phyloP scores from a whole-genome alignment of 495 filamentous ascomycete genomes.

The Talaromyces nanjingensis region DNA sequence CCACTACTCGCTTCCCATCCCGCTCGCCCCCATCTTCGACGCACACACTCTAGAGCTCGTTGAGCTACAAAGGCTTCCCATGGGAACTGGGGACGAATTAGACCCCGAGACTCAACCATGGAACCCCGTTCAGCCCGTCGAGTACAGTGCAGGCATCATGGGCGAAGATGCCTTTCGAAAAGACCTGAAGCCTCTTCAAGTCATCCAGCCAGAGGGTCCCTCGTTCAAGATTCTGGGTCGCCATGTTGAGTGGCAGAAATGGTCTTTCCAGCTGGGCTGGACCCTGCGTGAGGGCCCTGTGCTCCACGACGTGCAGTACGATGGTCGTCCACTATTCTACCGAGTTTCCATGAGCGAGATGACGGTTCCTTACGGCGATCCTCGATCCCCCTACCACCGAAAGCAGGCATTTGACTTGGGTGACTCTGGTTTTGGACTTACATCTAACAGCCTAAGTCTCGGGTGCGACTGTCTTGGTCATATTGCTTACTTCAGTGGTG shows the following conservation, averaged over 20 bases:
- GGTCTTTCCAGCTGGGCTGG: conserved; percentile 60
- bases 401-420: conserved; percentile 49
- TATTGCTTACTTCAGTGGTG: conserved; percentile 58
- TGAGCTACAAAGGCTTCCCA: conserved; percentile 21
- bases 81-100: conserved; percentile 7
- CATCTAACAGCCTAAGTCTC: conserved; percentile 19
- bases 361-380: conserved; percentile 60
- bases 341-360: conserved; percentile 71
- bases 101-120: no score
- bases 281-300: conserved; percentile 60
- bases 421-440: no score
- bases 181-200: conserved; percentile 69
- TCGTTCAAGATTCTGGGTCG: conserved; percentile 50
- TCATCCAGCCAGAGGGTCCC: conserved; percentile 70
- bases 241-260: conserved; percentile 56
- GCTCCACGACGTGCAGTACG: conserved; percentile 60
- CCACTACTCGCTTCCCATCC: conserved; percentile 64
- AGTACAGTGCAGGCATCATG: conserved; percentile 21
- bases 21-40: conserved; percentile 60
- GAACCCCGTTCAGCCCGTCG: no score
- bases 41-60: conserved; percentile 48
- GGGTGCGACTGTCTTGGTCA: conserved; percentile 65
- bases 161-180: conserved; percentile 29
- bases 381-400: conserved; percentile 59
- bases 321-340: conserved; percentile 64